Evolutionary conservation across 2,329 filamentous ascomycete species (phyloP).

Genomic region (Colletotrichum musae): DNA sequence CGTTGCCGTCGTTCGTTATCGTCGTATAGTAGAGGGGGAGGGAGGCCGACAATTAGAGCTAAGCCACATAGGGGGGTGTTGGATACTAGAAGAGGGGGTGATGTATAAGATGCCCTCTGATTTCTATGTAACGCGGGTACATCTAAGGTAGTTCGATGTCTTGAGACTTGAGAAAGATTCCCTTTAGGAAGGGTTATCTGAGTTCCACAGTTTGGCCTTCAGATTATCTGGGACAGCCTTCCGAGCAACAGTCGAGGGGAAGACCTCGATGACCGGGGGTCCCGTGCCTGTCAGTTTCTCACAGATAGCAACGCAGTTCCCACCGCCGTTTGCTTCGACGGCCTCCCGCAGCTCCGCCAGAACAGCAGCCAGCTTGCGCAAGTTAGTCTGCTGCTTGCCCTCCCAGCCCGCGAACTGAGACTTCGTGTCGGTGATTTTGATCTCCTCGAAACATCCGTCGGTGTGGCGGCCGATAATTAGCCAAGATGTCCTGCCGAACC

Average conservation of each 20-base stretch:
- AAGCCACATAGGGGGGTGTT: too few species aligned
- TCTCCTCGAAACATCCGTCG: conserved; percentile 40
- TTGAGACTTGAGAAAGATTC: too few species aligned
- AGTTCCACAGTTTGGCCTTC: neutral
- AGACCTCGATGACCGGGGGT: neutral
- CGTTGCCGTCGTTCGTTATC: too few species aligned
- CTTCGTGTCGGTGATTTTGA: conserved; percentile 14
- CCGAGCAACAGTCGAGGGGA: neutral
- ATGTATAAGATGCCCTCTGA: too few species aligned
- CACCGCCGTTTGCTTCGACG: conserved; percentile 5
- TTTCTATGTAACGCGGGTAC: too few species aligned
- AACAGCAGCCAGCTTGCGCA: conserved; percentile 12
- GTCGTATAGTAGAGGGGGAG: too few species aligned
- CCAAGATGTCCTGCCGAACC: conserved; percentile 48
- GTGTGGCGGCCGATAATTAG: conserved; percentile 44
- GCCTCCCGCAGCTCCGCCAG: conserved; percentile 10
- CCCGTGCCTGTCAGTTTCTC: neutral
- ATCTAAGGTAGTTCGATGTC: too few species aligned
- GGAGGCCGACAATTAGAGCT: too few species aligned
- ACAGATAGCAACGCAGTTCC: conserved; percentile 3
- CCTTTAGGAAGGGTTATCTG: neutral
- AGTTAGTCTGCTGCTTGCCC: conserved; percentile 6
- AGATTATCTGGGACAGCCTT: neutral
- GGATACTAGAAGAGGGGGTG: too few species aligned
- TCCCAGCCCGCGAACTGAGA: conserved; percentile 13